Conservation (phyloP, 169 alveolate species). For the Babesia gibsoni region DNA sequence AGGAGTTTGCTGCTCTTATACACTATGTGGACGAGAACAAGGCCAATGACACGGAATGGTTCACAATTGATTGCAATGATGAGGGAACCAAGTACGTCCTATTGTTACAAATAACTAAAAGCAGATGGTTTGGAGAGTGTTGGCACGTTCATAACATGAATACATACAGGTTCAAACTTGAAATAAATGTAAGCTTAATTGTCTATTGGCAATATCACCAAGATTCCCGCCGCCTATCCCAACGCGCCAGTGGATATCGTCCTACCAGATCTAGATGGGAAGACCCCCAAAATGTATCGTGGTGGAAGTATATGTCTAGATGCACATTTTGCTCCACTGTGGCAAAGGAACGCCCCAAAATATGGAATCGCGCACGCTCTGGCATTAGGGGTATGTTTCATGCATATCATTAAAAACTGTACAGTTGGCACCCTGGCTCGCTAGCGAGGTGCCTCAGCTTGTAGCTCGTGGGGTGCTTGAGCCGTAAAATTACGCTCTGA, state of each 20-base stretch:
- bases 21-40: conserved; percentile 84
- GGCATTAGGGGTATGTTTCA: conserved; percentile 83
- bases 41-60: conserved; percentile 94
- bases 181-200: conserved; percentile 79
- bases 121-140: conserved; percentile 94
- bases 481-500: background rate
- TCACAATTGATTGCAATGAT: conserved; percentile 87
- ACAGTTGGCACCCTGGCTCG: conserved; percentile 97
- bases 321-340: conserved; percentile 94
- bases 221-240: conserved; percentile 95
- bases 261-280: conserved; percentile 94
- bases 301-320: conserved; percentile 97
- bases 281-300: conserved; percentile 95
- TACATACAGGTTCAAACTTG: conserved; percentile 88
- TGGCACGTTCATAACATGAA: conserved; percentile 92
- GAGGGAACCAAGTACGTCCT: conserved; percentile 85
- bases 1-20: conserved; percentile 89
- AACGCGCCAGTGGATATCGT: conserved; percentile 92
- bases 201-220: background rate
- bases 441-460: conserved; percentile 94
- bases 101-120: background rate
- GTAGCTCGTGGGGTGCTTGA: conserved; percentile 47
- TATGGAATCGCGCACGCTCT: conserved; percentile 96
- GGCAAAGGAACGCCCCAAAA: conserved; percentile 91
- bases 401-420: background rate